Percentiles rank a stretch among this genome's conserved stretches.
phyloP scores from a whole-genome alignment of 257 asterid species.

The Solanum chmielewskii region DNA sequence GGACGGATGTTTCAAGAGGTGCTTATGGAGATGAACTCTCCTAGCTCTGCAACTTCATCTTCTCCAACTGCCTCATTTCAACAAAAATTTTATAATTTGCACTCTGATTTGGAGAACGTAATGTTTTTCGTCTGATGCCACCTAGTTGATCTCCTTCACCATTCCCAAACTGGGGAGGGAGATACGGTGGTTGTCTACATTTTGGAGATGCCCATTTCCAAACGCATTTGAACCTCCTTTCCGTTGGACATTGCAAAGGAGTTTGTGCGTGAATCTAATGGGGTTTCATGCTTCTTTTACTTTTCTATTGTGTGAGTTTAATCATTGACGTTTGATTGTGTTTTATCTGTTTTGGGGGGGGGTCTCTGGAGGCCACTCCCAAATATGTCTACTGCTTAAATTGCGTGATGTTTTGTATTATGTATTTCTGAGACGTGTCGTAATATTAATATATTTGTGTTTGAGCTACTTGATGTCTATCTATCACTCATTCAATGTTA shows the following conservation, averaged over 20 bases:
- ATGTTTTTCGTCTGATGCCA: constrained; percentile 41
- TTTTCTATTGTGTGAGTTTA: neutral
- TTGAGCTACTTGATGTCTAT: neutral
- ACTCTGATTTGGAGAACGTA: constrained; percentile 25
- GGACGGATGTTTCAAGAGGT: constrained; percentile 64
- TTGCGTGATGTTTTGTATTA: neutral
- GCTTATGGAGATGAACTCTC: constrained; percentile 13
- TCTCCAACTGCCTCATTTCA: constrained; percentile 18
- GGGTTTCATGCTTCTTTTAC: constrained; percentile 4
- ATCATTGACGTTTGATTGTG: neutral
- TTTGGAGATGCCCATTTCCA: neutral
- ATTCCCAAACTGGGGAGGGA: neutral
- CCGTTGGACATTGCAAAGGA: constrained; percentile 13
- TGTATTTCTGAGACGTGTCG: neutral
- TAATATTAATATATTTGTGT: neutral
- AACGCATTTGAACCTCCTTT: constrained; percentile 31
- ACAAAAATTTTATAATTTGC: constrained; percentile 24
- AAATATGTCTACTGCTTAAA: neutral
- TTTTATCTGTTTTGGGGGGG: neutral
- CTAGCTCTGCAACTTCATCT: neutral
- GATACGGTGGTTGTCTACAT: neutral
- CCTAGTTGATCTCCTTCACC: neutral
- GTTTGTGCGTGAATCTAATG: constrained; percentile 75
- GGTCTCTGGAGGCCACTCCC: neutral
- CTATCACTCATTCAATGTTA: neutral